phyloP scores from a whole-genome alignment of 257 asterid genomes.

The Leonotis leonurus region DNA sequence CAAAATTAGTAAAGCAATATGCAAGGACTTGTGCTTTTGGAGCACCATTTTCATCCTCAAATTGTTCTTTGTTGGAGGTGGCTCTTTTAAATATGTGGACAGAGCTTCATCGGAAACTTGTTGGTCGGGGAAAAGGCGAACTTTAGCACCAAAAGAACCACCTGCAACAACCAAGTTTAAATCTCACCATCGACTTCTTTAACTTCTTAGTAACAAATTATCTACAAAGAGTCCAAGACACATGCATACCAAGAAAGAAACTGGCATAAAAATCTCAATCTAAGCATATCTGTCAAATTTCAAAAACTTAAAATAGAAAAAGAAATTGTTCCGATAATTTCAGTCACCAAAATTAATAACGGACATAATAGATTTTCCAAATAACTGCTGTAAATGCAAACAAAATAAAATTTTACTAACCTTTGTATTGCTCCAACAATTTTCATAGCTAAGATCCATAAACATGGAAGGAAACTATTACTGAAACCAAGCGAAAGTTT shows the following conservation, averaged over 20 bases:
- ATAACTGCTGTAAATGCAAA: not conserved
- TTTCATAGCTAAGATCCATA: constrained; percentile 67
- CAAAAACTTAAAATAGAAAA: not conserved
- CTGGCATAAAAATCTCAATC: not conserved
- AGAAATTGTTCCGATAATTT: not conserved
- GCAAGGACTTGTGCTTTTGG: constrained; percentile 78
- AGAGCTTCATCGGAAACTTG: constrained; percentile 89
- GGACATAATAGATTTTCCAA: not conserved
- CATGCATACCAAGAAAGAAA: constrained; percentile 24
- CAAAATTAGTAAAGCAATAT: constrained; percentile 65
- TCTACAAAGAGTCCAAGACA: not conserved
- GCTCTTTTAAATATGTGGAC: constrained; percentile 83
- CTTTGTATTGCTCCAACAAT: constrained; percentile 60
- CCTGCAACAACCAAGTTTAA: constrained; percentile 46
- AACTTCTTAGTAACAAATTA: not conserved
- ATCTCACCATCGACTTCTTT: not conserved
- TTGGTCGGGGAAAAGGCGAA: constrained; percentile 81
- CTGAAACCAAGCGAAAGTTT: constrained; percentile 10
- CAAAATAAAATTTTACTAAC: constrained; percentile 30
- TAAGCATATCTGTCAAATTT: not conserved
- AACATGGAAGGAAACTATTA: constrained; percentile 9
- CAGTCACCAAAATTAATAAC: not conserved
- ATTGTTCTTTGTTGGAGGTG: constrained; percentile 50
- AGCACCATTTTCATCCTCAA: constrained; percentile 71
- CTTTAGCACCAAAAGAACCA: constrained; percentile 97